phyloP scores from a whole-genome alignment of 192 early-diverging fungal species.

The Phycomyces blakesleeanus region DNA sequence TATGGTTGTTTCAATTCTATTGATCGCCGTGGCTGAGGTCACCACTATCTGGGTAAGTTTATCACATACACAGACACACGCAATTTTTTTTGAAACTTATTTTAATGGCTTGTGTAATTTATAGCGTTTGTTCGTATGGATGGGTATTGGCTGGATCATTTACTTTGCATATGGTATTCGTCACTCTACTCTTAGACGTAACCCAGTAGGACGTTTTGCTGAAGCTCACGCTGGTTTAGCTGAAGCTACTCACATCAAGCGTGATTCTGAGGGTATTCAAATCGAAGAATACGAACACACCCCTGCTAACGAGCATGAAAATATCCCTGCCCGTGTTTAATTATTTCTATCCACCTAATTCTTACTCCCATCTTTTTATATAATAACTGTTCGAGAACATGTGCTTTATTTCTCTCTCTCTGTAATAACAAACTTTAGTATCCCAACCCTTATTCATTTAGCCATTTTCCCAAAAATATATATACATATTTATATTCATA shows the following conservation, averaged over 20 bases:
- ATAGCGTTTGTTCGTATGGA: constrained; percentile 71
- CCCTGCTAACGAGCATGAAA: neutral
- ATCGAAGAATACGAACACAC: neutral
- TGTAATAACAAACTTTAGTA: no score
- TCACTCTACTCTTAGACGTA: constrained; percentile 57
- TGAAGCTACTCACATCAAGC: neutral
- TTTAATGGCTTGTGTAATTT: neutral
- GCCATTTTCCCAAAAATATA: no score
- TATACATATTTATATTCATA: no score
- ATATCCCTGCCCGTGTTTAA: neutral
- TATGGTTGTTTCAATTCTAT: constrained; percentile 51
- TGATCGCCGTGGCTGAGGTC: constrained; percentile 63
- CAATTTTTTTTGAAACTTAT: constrained; percentile 43
- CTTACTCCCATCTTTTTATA: no score
- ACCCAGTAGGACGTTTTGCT: constrained; percentile 23
- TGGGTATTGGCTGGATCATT: constrained; percentile 72
- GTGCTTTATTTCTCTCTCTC: no score
- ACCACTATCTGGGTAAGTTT: constrained; percentile 51
- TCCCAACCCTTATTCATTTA: no score
- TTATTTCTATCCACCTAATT: neutral
- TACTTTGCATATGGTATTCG: constrained; percentile 66
- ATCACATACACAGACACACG: constrained; percentile 46
- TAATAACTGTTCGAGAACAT: no score
- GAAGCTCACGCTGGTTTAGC: constrained; percentile 5
- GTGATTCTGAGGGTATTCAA: neutral